phyloP scores from a whole-genome alignment of 192 early-diverging fungal species.

The Jimgerdemannia lactiflua region DNA sequence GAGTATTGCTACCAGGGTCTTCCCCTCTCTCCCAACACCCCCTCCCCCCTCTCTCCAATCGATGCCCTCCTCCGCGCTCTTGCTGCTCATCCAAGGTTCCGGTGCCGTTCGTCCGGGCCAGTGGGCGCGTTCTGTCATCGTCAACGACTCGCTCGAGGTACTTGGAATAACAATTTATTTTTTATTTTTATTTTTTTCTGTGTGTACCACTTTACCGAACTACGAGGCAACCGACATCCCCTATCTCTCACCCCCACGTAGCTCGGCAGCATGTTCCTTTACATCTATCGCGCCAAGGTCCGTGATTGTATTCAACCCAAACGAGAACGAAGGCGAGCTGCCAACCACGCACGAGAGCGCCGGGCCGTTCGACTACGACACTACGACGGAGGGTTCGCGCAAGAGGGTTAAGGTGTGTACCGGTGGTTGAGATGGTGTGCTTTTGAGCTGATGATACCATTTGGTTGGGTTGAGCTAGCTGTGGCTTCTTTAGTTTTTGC shows the following conservation, averaged over 20 bases:
- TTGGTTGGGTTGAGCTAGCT: too few species aligned
- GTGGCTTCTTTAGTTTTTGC: too few species aligned
- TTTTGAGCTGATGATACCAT: neutral
- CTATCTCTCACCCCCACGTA: neutral
- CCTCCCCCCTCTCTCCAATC: too few species aligned
- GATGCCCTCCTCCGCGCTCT: too few species aligned
- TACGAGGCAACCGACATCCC: neutral
- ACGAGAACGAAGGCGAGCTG: constrained; percentile 12
- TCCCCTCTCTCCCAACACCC: too few species aligned
- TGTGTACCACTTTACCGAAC: too few species aligned
- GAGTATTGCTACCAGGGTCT: too few species aligned
- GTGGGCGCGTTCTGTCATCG: constrained; percentile 27
- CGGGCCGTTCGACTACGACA: neutral
- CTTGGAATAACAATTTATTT: neutral
- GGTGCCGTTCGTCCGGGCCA: constrained; percentile 30
- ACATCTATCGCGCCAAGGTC: constrained; percentile 21
- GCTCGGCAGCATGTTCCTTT: constrained; percentile 27
- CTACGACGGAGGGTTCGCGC: neutral
- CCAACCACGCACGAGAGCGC: neutral
- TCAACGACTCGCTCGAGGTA: constrained; percentile 31
- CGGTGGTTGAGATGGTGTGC: neutral
- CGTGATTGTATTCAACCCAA: constrained; percentile 25
- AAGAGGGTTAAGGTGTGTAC: neutral
- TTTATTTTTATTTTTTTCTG: constrained; percentile 6
- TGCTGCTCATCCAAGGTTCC: constrained; percentile 25